Evolutionary conservation across 495 filamentous ascomycete genomes (phyloP).

Genomic region (Penicillium roqueforti): DNA sequence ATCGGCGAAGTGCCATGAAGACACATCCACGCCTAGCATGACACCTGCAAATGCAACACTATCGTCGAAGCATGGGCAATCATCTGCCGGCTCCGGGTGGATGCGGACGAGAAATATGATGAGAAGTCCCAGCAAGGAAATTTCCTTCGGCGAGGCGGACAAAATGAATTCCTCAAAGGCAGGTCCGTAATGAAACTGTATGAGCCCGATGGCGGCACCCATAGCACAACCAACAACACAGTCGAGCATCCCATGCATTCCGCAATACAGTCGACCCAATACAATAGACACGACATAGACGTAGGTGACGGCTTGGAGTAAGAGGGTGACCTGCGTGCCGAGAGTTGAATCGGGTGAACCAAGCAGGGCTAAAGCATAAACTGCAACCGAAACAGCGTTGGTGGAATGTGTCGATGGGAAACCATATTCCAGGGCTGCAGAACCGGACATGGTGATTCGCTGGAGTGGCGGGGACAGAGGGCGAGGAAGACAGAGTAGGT

Average conservation of each 20-base stretch:
- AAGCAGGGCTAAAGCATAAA: conserved; percentile 72
- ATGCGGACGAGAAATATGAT: conserved; percentile 76
- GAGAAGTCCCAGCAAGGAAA: conserved; percentile 55
- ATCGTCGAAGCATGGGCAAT: conserved; percentile 97
- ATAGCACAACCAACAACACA: conserved; percentile 73
- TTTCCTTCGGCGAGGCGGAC: conserved; percentile 45
- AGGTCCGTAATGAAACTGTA: conserved; percentile 69
- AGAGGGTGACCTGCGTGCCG: conserved; percentile 45
- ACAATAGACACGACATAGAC: conserved; percentile 87
- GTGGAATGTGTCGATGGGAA: conserved; percentile 97
- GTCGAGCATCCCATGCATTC: conserved; percentile 97
- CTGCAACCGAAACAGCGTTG: conserved; percentile 90
- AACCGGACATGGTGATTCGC: conserved; percentile 94
- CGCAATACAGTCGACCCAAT: conserved; percentile 87
- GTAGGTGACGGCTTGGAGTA: conserved; percentile 64
- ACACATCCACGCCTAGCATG: conserved; percentile 72
- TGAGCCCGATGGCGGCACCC: conserved; percentile 60
- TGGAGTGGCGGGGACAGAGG: conserved; percentile 90
- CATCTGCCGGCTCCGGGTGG: conserved; percentile 93
- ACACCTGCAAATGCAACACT: conserved; percentile 91
- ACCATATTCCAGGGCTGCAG: conserved; percentile 90
- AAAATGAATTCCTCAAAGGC: conserved; percentile 61
- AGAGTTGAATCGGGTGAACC: conserved; percentile 52
- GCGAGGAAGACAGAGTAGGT: conserved; percentile 89
- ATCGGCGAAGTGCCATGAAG: conserved; percentile 72